Evolutionary conservation across 192 early-diverging fungal species (phyloP).

Genomic region (Entomortierella parvispora): DNA sequence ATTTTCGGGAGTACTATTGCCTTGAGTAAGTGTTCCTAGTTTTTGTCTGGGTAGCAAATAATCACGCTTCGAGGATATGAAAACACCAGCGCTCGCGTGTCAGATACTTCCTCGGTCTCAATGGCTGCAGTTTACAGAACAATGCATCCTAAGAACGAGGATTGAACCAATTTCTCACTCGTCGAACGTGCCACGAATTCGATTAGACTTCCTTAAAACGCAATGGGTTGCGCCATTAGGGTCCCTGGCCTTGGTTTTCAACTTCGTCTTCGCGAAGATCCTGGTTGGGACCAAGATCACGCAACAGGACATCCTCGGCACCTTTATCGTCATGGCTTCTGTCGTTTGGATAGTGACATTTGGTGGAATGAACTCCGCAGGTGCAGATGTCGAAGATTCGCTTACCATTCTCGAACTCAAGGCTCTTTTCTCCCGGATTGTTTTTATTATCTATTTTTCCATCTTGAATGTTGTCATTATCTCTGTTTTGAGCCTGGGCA

Average conservation of each 20-base stretch:
- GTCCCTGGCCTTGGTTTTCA: conserved; percentile 65
- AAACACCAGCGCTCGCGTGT: too few relatives aligned
- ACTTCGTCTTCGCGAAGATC: conserved; percentile 69
- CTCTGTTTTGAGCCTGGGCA: conserved; percentile 59
- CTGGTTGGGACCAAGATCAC: conserved; percentile 66
- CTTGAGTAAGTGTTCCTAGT: conserved; percentile 56
- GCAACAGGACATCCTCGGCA: conserved; percentile 61
- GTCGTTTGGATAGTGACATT: conserved; percentile 70
- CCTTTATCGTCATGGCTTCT: conserved; percentile 61
- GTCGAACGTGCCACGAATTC: not conserved
- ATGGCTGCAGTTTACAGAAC: not conserved
- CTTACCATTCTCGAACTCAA: conserved; percentile 62
- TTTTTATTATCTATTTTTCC: conserved; percentile 67
- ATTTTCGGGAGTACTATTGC: conserved; percentile 65
- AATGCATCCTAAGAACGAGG: not conserved
- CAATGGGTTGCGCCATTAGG: conserved; percentile 71
- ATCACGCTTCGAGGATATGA: too few relatives aligned
- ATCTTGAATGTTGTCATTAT: conserved; percentile 62
- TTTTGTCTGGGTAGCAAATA: too few relatives aligned
- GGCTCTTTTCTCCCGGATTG: conserved; percentile 49
- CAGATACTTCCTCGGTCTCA: too few relatives aligned
- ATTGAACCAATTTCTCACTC: too few relatives aligned
- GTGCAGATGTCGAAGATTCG: conserved; percentile 59
- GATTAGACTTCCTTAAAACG: conserved; percentile 67
- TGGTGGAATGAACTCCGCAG: conserved; percentile 60